phyloP scores from a whole-genome alignment of 805 yeast genomes.

The Alloascoidea hylecoeti region DNA sequence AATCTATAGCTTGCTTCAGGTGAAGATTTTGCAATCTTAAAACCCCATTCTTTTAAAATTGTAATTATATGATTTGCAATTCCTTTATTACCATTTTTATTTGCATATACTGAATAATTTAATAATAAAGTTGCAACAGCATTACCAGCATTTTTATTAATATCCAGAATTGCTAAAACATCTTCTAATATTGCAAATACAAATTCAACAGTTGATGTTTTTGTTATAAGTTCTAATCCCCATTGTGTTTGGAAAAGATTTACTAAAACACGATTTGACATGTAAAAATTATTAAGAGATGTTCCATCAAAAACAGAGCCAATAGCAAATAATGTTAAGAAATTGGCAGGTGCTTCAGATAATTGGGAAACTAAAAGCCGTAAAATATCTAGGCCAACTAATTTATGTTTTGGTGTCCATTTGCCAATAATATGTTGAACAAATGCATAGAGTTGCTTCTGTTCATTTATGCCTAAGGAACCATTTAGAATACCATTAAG shows the following conservation, averaged over 20 bases:
- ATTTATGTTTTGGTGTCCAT: slow-evolving; percentile 33
- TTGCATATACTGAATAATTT: background rate
- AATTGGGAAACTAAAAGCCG: slow-evolving; percentile 32
- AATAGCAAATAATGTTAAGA: slow-evolving; percentile 16
- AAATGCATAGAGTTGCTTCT: slow-evolving; percentile 18
- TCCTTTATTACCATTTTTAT: background rate
- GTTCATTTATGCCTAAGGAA: slow-evolving; percentile 12
- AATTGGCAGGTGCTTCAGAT: slow-evolving; percentile 21
- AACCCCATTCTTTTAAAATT: background rate
- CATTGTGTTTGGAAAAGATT: slow-evolving; percentile 9
- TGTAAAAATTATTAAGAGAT: slow-evolving; percentile 7
- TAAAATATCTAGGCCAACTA: slow-evolving; percentile 47
- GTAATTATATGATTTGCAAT: background rate
- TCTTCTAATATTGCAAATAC: background rate
- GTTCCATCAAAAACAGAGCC: slow-evolving; percentile 10
- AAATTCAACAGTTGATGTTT: background rate
- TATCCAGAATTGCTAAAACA: background rate
- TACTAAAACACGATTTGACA: slow-evolving; percentile 9
- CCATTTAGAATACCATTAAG: slow-evolving; percentile 8
- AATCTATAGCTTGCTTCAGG: slow-evolving; percentile 1
- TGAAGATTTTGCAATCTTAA: background rate
- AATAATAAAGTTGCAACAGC: background rate
- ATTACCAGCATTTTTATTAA: slow-evolving; percentile 1
- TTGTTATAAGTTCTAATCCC: background rate
- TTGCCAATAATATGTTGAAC: slow-evolving; percentile 23